Evolutionary conservation across 2,329 filamentous ascomycete species (phyloP).

Genomic region (Cercospora beticola): DNA sequence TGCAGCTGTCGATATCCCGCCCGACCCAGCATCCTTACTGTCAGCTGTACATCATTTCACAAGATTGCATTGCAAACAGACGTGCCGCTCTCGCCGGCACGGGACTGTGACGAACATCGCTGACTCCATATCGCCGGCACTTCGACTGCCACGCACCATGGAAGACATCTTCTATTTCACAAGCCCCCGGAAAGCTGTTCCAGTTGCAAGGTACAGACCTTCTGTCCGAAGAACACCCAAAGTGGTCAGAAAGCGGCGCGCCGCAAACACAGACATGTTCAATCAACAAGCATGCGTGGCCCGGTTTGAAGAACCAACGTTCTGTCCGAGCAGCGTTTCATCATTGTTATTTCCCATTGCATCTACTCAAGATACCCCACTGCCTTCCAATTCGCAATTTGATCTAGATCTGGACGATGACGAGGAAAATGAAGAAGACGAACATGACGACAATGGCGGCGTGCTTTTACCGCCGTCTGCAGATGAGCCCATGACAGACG

Average conservation of each 20-base stretch:
- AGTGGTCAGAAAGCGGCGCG: slow-evolving; percentile 20
- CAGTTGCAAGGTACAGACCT: slow-evolving; percentile 17
- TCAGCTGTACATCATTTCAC: slow-evolving; percentile 4
- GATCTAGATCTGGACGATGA: slow-evolving; percentile 10
- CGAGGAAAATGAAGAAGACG: slow-evolving; percentile 19
- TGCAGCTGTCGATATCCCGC: slow-evolving; percentile 23
- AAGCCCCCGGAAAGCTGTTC: slow-evolving; percentile 23
- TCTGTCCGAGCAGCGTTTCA: slow-evolving; percentile 27
- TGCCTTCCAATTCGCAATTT: slow-evolving; percentile 4
- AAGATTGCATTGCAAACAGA: slow-evolving; percentile 18
- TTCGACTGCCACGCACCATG: slow-evolving; percentile 14
- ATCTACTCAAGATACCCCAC: slow-evolving; percentile 11
- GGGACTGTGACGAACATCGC: slow-evolving; percentile 3
- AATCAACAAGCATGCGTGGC: slow-evolving; percentile 32
- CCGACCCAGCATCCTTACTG: slow-evolving; percentile 17
- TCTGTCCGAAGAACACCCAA: slow-evolving; percentile 21
- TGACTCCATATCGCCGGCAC: slow-evolving; percentile 6
- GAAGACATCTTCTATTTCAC: slow-evolving; percentile 32
- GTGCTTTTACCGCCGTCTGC: slow-evolving; percentile 5
- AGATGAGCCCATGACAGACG: slow-evolving; percentile 11
- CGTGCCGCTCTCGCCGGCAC: slow-evolving; percentile 2
- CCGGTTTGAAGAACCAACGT: slow-evolving; percentile 32
- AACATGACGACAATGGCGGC: slow-evolving; percentile 19
- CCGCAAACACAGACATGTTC: slow-evolving; percentile 21
- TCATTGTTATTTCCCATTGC: slow-evolving; percentile 21